Evolutionary conservation across 140 eudicot genomes (phyloP).

Genomic region (Flaveria floridana): DNA sequence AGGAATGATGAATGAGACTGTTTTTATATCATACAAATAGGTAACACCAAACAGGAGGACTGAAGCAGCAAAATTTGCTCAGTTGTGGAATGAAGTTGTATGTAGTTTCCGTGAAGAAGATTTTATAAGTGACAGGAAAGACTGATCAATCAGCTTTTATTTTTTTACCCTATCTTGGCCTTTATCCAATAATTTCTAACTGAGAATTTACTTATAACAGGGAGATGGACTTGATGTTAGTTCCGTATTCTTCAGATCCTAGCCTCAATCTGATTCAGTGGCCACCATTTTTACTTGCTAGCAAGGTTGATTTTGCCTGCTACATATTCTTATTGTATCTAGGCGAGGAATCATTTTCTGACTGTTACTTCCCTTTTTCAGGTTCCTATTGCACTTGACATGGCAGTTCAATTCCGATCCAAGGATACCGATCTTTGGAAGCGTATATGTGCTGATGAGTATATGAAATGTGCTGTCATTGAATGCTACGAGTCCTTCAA

Average conservation of each 20-base stretch:
- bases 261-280: constrained; percentile 81
- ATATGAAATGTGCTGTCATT: constrained; percentile 92
- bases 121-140: constrained; percentile 93
- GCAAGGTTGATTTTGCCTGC: constrained; percentile 60
- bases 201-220: constrained; percentile 45
- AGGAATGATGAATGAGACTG: constrained; percentile 22
- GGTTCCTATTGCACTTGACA: constrained; percentile 95
- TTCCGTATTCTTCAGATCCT: constrained; percentile 94
- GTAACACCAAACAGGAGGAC: constrained; percentile 74
- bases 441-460: constrained; percentile 94
- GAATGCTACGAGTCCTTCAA: constrained; percentile 97
- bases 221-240: constrained; percentile 97
- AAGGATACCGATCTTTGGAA: constrained; percentile 95
- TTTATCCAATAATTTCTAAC: constrained; percentile 13
- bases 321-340: constrained; percentile 8
- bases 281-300: constrained; percentile 97
- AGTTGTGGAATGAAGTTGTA: constrained; percentile 93
- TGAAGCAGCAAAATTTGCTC: constrained; percentile 97
- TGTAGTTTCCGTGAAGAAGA: constrained; percentile 94
- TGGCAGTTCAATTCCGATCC: constrained; percentile 86
- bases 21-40: constrained; percentile 37
- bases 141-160: constrained; percentile 33
- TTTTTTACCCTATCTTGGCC: constrained; percentile 10
- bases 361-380: constrained; percentile 40
- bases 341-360: constrained; percentile 21